These are phyloP conservation scores for Yarrowia porcina DNA, from an alignment of 805 yeast genomes.

Conservation along the genomic window DNA sequence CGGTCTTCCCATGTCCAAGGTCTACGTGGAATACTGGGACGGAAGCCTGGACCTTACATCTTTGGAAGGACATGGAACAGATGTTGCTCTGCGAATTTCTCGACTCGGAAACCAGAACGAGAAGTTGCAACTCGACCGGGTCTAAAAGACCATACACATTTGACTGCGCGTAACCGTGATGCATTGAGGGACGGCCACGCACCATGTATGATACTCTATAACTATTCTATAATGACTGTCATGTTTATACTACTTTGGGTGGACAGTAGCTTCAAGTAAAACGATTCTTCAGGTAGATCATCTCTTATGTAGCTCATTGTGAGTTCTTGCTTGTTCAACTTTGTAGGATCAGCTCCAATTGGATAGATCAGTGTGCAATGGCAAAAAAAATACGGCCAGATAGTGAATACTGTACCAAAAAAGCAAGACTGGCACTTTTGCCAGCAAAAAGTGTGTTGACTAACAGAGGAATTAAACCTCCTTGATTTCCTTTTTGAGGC, in stretches of 20 bases:
- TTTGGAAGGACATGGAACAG: conserved; percentile 88
- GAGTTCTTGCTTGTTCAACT: too few species aligned
- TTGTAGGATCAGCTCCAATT: too few species aligned
- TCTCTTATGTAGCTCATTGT: too few species aligned
- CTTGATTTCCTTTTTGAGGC: conserved; percentile 16
- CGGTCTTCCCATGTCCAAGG: conserved; percentile 88
- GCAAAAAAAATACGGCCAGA: too few species aligned
- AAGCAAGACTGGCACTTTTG: too few species aligned
- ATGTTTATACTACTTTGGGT: too few species aligned
- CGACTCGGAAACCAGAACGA: conserved; percentile 69
- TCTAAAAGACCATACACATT: conserved; percentile 38
- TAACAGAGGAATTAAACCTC: conserved; percentile 25
- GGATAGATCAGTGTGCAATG: too few species aligned
- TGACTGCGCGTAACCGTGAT: conserved; percentile 4
- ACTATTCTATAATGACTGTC: conserved; percentile 3
- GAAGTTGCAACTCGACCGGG: conserved; percentile 67
- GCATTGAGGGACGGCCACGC: conserved; percentile 7
- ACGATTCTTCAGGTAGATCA: too few species aligned
- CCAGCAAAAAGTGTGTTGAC: conserved; percentile 7
- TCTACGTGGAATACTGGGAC: conserved; percentile 95
- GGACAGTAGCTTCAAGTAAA: too few species aligned
- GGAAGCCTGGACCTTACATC: conserved; percentile 81
- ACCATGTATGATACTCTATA: conserved; percentile 4
- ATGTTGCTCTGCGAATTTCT: conserved; percentile 73
- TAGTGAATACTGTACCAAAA: too few species aligned